A percentile compares a stretch with the other conserved stretches of the same genome.
phyloP scores from a whole-genome alignment of 306 rosid genomes.

The Prunus davidiana region DNA sequence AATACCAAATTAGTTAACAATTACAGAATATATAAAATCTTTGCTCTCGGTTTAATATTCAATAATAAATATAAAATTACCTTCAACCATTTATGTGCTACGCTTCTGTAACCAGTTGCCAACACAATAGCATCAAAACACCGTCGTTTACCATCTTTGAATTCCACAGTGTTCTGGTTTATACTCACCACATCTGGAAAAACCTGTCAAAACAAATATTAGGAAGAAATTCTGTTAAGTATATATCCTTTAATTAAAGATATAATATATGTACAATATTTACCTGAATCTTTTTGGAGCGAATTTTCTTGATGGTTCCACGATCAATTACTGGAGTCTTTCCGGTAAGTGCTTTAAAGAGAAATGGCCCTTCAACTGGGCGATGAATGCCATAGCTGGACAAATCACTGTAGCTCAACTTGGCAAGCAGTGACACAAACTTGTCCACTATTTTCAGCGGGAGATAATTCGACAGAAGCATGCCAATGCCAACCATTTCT shows the following conservation, averaged over 20 bases:
- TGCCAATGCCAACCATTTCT: slow-evolving; percentile 32
- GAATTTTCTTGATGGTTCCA: slow-evolving; percentile 38
- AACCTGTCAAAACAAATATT: slow-evolving; percentile 1
- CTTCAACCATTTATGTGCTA: slow-evolving; percentile 12
- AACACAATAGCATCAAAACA: slow-evolving; percentile 4
- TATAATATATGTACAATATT: neutral
- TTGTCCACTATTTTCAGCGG: slow-evolving; percentile 43
- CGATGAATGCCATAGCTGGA: slow-evolving; percentile 36
- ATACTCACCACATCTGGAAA: neutral
- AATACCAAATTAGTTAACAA: neutral
- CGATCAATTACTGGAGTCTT: slow-evolving; percentile 45
- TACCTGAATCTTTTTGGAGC: slow-evolving; percentile 36
- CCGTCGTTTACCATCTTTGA: neutral
- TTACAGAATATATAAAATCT: neutral
- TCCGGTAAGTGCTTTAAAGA: slow-evolving; percentile 25
- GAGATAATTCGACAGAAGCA: slow-evolving; percentile 36
- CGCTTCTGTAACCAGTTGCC: slow-evolving; percentile 11
- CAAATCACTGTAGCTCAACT: slow-evolving; percentile 39
- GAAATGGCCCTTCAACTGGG: slow-evolving; percentile 60
- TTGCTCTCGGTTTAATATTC: too few relatives aligned
- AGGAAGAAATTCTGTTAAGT: neutral
- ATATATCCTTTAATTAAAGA: neutral
- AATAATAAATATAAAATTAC: neutral
- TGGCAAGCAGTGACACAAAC: slow-evolving; percentile 34
- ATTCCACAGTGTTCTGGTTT: neutral